phyloP scores from a whole-genome alignment of 768 basidiomycete species.

The Chalciporus chontae region DNA sequence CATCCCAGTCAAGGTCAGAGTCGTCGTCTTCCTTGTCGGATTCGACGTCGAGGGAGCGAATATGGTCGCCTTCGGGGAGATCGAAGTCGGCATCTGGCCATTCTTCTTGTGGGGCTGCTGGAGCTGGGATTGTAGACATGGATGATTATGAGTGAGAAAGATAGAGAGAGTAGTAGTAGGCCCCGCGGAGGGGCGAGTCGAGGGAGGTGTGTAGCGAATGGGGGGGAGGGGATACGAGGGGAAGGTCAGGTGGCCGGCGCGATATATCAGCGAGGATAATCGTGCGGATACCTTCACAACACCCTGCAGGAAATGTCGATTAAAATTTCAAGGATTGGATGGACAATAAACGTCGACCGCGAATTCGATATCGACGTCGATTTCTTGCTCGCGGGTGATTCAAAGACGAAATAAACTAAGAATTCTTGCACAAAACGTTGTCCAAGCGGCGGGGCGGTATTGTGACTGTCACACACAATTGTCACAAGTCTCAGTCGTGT shows the following conservation, averaged over 20 bases:
- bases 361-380: neutral
- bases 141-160: slow-evolving; percentile 17
- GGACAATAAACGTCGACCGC: neutral
- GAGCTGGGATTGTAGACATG: slow-evolving; percentile 63
- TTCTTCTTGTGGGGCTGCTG: slow-evolving; percentile 63
- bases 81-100: slow-evolving; percentile 90
- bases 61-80: slow-evolving; percentile 68
- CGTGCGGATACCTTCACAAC: slow-evolving; percentile 5
- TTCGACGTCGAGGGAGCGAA: slow-evolving; percentile 55
- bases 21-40: slow-evolving; percentile 64
- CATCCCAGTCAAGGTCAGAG: slow-evolving; percentile 74
- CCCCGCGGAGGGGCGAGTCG: slow-evolving; percentile 19
- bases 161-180: slow-evolving; percentile 20
- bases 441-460: neutral
- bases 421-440: neutral
- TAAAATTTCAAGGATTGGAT: slow-evolving; percentile 12
- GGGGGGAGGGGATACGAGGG: neutral
- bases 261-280: slow-evolving; percentile 3
- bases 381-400: neutral
- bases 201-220: slow-evolving; percentile 13
- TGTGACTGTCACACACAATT: slow-evolving; percentile 10
- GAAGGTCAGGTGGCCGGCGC: neutral
- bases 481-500: slow-evolving; percentile 11
- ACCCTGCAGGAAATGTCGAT: neutral
- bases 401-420: no score